Conservation (phyloP, 176 grass and related monocot species). For the Ensete glaucum region DNA sequence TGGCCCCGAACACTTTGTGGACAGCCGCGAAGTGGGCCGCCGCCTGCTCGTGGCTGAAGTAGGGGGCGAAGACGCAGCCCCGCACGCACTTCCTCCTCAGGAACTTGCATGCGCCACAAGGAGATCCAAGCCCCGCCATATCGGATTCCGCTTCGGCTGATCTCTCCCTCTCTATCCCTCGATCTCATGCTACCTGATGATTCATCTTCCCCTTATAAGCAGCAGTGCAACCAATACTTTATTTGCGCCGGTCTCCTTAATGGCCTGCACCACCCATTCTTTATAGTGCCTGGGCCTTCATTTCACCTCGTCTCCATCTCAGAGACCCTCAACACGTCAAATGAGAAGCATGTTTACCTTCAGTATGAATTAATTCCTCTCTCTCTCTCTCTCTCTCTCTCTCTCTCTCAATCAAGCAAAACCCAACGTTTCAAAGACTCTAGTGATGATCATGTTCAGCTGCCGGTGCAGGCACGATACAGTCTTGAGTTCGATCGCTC, state of each 20-base stretch:
- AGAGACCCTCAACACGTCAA: background rate
- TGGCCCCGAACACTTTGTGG: conserved; percentile 91
- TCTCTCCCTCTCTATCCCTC: background rate
- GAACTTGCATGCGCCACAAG: conserved; percentile 95
- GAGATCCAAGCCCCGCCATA: conserved; percentile 86
- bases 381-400: too few relatives aligned
- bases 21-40: conserved; percentile 86
- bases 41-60: conserved; percentile 97
- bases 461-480: too few relatives aligned
- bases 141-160: background rate
- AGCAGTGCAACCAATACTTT: background rate
- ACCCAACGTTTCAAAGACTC: background rate
- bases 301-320: background rate
- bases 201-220: background rate
- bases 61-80: conserved; percentile 87
- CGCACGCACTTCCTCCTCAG: conserved; percentile 74
- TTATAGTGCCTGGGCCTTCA: background rate
- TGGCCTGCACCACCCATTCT: background rate
- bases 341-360: background rate
- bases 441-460: too few relatives aligned
- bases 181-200: background rate
- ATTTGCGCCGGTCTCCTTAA: conserved; percentile 4
- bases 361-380: background rate
- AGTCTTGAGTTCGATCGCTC: too few relatives aligned
- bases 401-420: background rate